Evolutionary conservation across 2,329 filamentous ascomycete species (phyloP).

Genomic region (Sordariomycetes sp.): DNA sequence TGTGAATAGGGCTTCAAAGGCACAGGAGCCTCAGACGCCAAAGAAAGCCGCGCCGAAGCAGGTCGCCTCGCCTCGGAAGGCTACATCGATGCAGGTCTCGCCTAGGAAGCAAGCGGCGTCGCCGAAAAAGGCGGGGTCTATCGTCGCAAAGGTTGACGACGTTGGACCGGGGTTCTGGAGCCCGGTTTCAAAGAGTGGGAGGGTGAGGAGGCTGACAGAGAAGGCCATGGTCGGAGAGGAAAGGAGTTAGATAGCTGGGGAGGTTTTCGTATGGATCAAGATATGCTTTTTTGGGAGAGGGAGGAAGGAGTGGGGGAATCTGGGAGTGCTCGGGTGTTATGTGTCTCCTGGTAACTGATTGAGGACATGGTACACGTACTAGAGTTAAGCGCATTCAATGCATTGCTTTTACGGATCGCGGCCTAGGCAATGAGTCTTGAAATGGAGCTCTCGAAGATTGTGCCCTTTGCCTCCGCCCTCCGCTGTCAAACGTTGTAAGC

Average conservation of each 20-base stretch:
- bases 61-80: neutral
- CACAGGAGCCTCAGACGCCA: neutral
- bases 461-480: too few relatives aligned
- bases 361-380: too few relatives aligned
- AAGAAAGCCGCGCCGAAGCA: neutral
- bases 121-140: slow-evolving; percentile 7
- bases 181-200: slow-evolving; percentile 3
- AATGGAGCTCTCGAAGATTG: too few relatives aligned
- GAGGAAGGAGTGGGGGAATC: neutral
- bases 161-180: neutral
- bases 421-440: too few relatives aligned
- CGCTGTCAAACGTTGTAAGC: too few relatives aligned
- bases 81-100: neutral
- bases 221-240: slow-evolving; percentile 1
- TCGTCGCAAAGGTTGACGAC: neutral
- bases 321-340: too few relatives aligned
- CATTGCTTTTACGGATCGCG: too few relatives aligned
- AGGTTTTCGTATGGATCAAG: neutral
- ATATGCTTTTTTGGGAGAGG: neutral
- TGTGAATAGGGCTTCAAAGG: neutral
- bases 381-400: too few relatives aligned
- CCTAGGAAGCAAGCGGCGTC: neutral
- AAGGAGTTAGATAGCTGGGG: neutral
- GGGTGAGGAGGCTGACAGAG: slow-evolving; percentile 4
- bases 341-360: too few relatives aligned